These are phyloP conservation scores for Myriangium duriaei DNA, from an alignment of 2,329 filamentous ascomycete species.

Conservation along the genomic window DNA sequence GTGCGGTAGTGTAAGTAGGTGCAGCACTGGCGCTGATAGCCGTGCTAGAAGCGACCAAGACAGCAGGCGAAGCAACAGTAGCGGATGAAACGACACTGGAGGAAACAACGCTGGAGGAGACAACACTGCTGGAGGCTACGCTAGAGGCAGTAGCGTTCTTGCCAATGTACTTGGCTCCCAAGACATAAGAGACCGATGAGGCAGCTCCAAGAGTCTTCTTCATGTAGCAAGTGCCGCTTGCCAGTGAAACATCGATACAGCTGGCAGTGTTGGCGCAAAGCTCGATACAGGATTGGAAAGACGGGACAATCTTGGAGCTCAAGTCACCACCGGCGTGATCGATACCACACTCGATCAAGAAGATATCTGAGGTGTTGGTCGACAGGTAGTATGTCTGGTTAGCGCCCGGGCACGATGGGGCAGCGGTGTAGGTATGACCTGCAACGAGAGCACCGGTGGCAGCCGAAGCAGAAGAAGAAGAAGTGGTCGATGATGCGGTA, in stretches of 20 bases:
- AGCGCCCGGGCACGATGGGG: slow-evolving; percentile 13
- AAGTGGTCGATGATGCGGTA: slow-evolving; percentile 7
- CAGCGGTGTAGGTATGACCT: slow-evolving; percentile 6
- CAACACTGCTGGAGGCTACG: not conserved
- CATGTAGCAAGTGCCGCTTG: slow-evolving; percentile 11
- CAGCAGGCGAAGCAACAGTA: slow-evolving; percentile 1
- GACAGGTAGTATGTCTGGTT: slow-evolving; percentile 14
- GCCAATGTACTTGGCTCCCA: slow-evolving; percentile 7
- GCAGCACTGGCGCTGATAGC: slow-evolving; percentile 1
- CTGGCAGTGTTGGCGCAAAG: slow-evolving; percentile 10
- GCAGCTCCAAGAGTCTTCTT: slow-evolving; percentile 10
- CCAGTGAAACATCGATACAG: slow-evolving; percentile 11
- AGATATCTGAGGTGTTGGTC: slow-evolving; percentile 11
- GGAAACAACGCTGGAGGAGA: slow-evolving; percentile 3
- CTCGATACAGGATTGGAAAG: slow-evolving; percentile 17
- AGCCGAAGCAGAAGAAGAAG: slow-evolving; percentile 4
- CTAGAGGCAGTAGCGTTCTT: not conserved
- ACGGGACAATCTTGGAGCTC: slow-evolving; percentile 10
- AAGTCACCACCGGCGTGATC: slow-evolving; percentile 20
- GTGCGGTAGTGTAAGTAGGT: slow-evolving; percentile 7
- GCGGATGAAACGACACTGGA: slow-evolving; percentile 3
- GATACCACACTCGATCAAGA: slow-evolving; percentile 19
- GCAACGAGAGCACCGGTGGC: not conserved
- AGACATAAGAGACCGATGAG: not conserved
- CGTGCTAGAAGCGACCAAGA: not conserved